Evolutionary conservation across 2,329 filamentous ascomycete species (phyloP).

Genomic region (Sporothrix protearum): DNA sequence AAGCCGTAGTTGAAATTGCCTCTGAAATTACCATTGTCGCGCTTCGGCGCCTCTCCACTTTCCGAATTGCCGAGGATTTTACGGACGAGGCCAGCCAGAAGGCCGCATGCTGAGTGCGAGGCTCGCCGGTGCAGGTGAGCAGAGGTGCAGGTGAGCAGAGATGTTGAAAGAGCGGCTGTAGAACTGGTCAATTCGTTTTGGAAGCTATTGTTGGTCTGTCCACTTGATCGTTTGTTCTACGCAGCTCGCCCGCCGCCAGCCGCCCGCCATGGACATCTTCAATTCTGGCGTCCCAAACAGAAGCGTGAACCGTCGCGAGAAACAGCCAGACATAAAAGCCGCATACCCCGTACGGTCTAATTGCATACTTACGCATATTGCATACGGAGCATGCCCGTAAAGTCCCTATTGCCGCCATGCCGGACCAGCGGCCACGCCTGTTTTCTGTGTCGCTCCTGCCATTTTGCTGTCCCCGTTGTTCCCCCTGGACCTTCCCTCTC

Average conservation of each 20-base stretch:
- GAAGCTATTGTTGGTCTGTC: background rate
- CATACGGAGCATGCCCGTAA: background rate
- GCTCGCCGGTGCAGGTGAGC: background rate
- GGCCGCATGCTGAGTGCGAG: background rate
- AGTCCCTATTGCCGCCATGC: slow-evolving; percentile 13
- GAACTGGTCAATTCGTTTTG: too few species aligned
- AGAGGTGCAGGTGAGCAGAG: too few species aligned
- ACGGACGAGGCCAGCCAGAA: slow-evolving; percentile 1
- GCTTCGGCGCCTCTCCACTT: slow-evolving; percentile 21
- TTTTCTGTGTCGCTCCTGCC: slow-evolving; percentile 21
- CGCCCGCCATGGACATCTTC: background rate
- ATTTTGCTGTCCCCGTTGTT: background rate
- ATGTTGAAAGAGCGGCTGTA: background rate
- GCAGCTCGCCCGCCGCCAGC: background rate
- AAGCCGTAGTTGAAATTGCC: background rate
- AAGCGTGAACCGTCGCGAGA: background rate
- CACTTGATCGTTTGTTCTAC: background rate
- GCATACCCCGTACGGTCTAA: slow-evolving; percentile 9
- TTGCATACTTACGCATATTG: slow-evolving; percentile 1
- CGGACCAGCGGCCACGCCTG: slow-evolving; percentile 27
- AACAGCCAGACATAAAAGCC: background rate
- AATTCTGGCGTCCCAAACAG: background rate
- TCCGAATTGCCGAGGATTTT: slow-evolving; percentile 25
- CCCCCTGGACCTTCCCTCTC: slow-evolving; percentile 9
- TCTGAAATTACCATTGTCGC: slow-evolving; percentile 13